A percentile compares a stretch with the other conserved stretches of the same genome.
Conservation (phyloP, 108 stramenopile genomes). For the Conticribra weissflogii region DNA sequence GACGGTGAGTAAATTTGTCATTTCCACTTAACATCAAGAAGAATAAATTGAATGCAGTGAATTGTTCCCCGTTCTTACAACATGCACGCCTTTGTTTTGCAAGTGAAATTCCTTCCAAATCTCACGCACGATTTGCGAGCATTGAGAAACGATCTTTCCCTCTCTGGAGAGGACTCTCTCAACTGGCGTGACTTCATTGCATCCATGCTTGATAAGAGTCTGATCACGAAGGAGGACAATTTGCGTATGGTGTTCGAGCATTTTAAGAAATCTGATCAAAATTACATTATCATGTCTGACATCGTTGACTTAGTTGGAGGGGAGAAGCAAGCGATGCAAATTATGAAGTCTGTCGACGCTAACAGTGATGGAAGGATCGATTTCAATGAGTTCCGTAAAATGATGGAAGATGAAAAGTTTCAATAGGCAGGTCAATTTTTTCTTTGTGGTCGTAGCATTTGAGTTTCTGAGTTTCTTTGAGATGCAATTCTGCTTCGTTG, state of each 20-base stretch:
- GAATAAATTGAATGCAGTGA: no score
- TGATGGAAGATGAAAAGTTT: conserved; percentile 41
- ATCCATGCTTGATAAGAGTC: conserved; percentile 81
- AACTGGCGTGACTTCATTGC: conserved; percentile 89
- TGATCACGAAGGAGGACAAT: conserved; percentile 82
- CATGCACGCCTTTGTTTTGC: no score
- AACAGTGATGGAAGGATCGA: conserved; percentile 85
- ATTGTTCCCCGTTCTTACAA: no score
- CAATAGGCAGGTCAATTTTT: background rate
- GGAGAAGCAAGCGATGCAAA: conserved; percentile 79
- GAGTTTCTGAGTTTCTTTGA: no score
- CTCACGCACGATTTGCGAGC: conserved; percentile 40
- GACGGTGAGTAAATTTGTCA: conserved; percentile 33
- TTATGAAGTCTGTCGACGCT: conserved; percentile 78
- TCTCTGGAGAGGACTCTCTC: conserved; percentile 77
- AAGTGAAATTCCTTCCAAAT: conserved; percentile 27
- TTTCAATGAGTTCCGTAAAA: conserved; percentile 78
- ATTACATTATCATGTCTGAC: conserved; percentile 77
- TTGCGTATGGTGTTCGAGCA: conserved; percentile 84
- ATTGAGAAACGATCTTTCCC: conserved; percentile 61
- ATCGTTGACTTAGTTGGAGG: conserved; percentile 80
- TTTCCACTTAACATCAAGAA: no score
- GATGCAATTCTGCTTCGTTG: background rate
- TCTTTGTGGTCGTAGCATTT: background rate
- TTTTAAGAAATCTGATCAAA: conserved; percentile 68